A percentile compares a stretch with the other conserved stretches of the same genome.
phyloP scores from a whole-genome alignment of 176 grass and related monocot species.

The Oryza coarctata region DNA sequence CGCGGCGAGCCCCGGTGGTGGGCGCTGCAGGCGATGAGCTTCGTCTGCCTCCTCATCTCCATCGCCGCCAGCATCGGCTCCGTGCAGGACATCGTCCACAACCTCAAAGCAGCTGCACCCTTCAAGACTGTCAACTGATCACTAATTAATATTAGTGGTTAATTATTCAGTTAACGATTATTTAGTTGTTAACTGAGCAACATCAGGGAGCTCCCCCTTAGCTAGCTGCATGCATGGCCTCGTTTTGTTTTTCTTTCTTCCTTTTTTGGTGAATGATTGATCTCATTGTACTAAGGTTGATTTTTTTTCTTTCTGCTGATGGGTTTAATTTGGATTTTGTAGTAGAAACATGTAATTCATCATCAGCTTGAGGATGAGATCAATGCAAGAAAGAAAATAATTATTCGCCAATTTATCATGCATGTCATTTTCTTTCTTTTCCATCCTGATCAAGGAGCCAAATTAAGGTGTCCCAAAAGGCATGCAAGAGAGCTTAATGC shows the following conservation, averaged over 20 bases:
- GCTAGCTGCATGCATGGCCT: not conserved
- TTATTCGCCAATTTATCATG: not conserved
- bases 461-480: not conserved
- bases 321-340: slow-evolving; percentile 2
- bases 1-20: slow-evolving; percentile 64
- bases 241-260: not conserved
- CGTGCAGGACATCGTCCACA: slow-evolving; percentile 92
- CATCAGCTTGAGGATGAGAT: not conserved
- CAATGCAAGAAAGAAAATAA: not conserved
- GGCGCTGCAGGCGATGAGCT: slow-evolving; percentile 79
- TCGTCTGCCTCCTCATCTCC: slow-evolving; percentile 81
- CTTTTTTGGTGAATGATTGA: not conserved
- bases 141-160: not conserved
- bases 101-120: slow-evolving; percentile 65
- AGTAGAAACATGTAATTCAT: not conserved
- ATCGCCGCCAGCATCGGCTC: slow-evolving; percentile 77
- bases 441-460: not conserved
- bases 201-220: not conserved
- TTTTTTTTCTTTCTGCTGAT: slow-evolving; percentile 1
- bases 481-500: not conserved
- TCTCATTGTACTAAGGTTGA: not conserved
- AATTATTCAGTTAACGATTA: slow-evolving; percentile 20
- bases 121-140: slow-evolving; percentile 62
- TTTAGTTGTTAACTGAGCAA: not conserved
- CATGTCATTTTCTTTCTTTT: not conserved